Percentiles rank a stretch among this genome's conserved stretches.
These are phyloP conservation scores for Fusarium chlamydosporum DNA, from an alignment of 2,329 filamentous ascomycete genomes.

Conservation along the genomic window DNA sequence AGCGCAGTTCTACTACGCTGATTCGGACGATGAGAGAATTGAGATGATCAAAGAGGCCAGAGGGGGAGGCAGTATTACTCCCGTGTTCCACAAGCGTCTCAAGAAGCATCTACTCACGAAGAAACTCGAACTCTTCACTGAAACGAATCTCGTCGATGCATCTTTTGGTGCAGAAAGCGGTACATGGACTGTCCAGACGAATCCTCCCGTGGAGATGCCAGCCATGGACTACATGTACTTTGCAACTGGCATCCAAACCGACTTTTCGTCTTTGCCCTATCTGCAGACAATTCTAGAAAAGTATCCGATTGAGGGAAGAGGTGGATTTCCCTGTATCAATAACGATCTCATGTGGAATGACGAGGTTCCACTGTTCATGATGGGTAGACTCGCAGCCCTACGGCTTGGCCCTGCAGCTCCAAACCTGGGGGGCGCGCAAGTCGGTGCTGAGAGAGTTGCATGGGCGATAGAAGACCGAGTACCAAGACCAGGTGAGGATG, in stretches of 20 bases:
- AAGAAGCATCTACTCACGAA: conserved; percentile 69
- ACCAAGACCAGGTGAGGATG: conserved; percentile 40
- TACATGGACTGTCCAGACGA: conserved; percentile 63
- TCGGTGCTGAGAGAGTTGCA: conserved; percentile 79
- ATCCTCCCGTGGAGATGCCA: conserved; percentile 68
- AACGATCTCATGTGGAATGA: conserved; percentile 82
- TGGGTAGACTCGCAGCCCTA: conserved; percentile 76
- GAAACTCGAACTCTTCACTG: conserved; percentile 68
- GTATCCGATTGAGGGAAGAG: conserved; percentile 72
- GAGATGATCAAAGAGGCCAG: conserved; percentile 76
- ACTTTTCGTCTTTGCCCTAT: conserved; percentile 72
- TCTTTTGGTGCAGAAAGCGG: conserved; percentile 61
- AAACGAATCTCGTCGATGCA: conserved; percentile 69
- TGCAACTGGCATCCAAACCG: conserved; percentile 78
- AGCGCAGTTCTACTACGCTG: conserved; percentile 81
- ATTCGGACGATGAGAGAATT: conserved; percentile 77
- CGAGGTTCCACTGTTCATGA: conserved; percentile 80
- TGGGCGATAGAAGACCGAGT: conserved; percentile 76
- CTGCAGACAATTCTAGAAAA: conserved; percentile 70
- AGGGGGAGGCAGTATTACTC: conserved; percentile 82
- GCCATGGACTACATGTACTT: conserved; percentile 79
- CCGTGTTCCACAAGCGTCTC: conserved; percentile 75
- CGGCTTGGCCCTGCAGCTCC: conserved; percentile 79
- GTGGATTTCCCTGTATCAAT: conserved; percentile 79
- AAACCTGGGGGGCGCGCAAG: conserved; percentile 80